Evolutionary conservation across 768 basidiomycete genomes (phyloP).

Genomic region (Dacryopinax spathularia): DNA sequence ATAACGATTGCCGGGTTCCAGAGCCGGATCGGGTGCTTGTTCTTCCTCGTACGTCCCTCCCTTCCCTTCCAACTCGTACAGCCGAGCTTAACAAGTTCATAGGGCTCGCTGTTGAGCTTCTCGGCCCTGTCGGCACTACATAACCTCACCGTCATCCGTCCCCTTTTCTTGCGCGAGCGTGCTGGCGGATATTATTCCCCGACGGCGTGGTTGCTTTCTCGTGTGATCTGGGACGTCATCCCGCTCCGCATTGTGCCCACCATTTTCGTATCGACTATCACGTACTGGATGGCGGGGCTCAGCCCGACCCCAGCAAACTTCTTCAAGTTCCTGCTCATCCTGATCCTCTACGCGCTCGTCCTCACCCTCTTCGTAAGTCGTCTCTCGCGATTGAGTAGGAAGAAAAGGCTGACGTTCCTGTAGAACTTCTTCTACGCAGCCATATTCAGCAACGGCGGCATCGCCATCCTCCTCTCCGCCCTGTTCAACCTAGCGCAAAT

Average conservation of each 20-base stretch:
- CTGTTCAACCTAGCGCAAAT: slow-evolving; percentile 32
- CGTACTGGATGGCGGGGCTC: slow-evolving; percentile 95
- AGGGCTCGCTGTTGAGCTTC: slow-evolving; percentile 86
- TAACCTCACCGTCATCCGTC: slow-evolving; percentile 69
- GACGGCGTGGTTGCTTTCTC: slow-evolving; percentile 78
- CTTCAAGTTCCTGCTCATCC: slow-evolving; percentile 89
- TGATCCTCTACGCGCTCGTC: slow-evolving; percentile 68
- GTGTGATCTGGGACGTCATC: slow-evolving; percentile 76
- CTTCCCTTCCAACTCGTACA: neutral
- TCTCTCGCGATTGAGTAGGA: neutral
- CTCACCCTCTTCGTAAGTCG: slow-evolving; percentile 71
- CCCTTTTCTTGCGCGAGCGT: slow-evolving; percentile 80
- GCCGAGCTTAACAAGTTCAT: neutral
- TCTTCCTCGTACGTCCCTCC: slow-evolving; percentile 56
- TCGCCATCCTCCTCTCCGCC: slow-evolving; percentile 75
- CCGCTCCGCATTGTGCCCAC: slow-evolving; percentile 82
- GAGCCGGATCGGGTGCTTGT: slow-evolving; percentile 80
- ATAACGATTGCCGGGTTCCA: slow-evolving; percentile 85
- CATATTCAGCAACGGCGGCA: slow-evolving; percentile 69
- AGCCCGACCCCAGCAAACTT: slow-evolving; percentile 61
- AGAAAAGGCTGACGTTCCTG: neutral
- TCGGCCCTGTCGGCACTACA: slow-evolving; percentile 80
- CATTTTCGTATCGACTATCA: slow-evolving; percentile 69
- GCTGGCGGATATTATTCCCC: slow-evolving; percentile 80
- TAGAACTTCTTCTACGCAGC: slow-evolving; percentile 82